A percentile compares a stretch with the other conserved stretches of the same genome.
Evolutionary conservation across 495 filamentous ascomycete species (phyloP).

Genomic region (Penicillium ochrochloron): DNA sequence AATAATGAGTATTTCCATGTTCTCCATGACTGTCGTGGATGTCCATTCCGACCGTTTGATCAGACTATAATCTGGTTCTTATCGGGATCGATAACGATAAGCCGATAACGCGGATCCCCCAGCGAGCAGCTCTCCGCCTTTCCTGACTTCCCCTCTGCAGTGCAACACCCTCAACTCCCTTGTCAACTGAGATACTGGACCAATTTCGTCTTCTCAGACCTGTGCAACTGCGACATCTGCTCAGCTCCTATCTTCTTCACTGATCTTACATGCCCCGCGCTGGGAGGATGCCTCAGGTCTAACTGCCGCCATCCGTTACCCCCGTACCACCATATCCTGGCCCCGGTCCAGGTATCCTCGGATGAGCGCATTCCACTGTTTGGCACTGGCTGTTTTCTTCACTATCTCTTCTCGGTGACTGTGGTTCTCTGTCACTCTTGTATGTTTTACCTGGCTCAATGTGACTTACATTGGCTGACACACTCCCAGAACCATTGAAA

Average conservation of each 20-base stretch:
- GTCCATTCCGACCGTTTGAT: not conserved
- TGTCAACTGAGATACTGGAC: not conserved
- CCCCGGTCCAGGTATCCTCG: constrained; percentile 19
- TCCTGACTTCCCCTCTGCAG: constrained; percentile 10
- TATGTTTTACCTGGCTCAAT: constrained; percentile 1
- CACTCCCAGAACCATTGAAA: not conserved
- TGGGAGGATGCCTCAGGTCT: constrained; percentile 13
- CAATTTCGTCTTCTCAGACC: not conserved
- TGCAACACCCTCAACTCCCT: constrained; percentile 10
- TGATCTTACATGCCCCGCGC: constrained; percentile 6
- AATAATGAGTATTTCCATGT: too few species aligned
- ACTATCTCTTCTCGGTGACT: constrained; percentile 5
- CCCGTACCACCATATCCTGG: constrained; percentile 20
- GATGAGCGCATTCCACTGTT: constrained; percentile 22
- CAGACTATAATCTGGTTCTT: not conserved
- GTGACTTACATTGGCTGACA: constrained; percentile 11
- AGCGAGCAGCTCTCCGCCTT: constrained; percentile 16
- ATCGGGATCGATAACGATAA: constrained; percentile 15
- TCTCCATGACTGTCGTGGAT: not conserved
- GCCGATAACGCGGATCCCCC: constrained; percentile 14
- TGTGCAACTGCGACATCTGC: not conserved
- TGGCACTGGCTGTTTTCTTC: constrained; percentile 7
- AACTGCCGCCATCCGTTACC: constrained; percentile 22
- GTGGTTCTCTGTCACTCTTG: constrained; percentile 6
- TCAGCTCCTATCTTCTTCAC: not conserved